phyloP scores from a whole-genome alignment of 495 filamentous ascomycete genomes.

The Chaetomium fimeti region DNA sequence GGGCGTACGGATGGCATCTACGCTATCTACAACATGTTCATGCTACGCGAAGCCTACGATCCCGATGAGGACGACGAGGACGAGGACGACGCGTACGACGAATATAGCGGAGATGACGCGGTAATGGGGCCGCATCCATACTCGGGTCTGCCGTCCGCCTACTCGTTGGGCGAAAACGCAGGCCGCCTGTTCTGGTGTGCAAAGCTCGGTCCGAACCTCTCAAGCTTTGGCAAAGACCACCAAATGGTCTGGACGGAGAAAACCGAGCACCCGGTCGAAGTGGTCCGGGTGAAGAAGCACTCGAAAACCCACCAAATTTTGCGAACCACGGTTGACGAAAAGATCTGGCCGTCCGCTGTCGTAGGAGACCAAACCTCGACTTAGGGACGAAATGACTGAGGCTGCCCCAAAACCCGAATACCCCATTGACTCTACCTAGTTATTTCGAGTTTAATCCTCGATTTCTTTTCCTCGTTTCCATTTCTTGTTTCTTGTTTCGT shows the following conservation, averaged over 20 bases:
- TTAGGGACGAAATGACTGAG: no score
- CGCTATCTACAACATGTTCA: conserved; percentile 1
- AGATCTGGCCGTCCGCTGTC: background rate
- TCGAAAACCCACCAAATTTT: background rate
- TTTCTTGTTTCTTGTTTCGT: no score
- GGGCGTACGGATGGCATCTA: background rate
- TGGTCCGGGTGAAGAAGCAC: background rate
- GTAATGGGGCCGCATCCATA: background rate
- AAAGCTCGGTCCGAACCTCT: background rate
- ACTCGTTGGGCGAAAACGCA: no score
- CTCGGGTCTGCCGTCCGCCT: background rate
- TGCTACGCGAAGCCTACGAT: background rate
- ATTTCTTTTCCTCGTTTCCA: no score
- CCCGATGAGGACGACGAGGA: no score
- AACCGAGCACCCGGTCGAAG: conserved; percentile 1
- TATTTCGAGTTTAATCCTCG: no score
- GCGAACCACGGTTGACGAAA: conserved; percentile 1
- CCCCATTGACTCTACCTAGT: no score
- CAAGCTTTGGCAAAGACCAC: background rate
- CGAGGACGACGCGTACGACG: background rate
- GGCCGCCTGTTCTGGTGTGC: conserved; percentile 6
- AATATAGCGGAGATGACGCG: background rate
- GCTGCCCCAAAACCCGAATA: no score
- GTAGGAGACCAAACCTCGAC: no score
- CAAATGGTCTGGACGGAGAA: background rate